Conservation (phyloP, 1,284 basidiomycete genomes). For the Cutaneotrichosporon sp. region DNA sequence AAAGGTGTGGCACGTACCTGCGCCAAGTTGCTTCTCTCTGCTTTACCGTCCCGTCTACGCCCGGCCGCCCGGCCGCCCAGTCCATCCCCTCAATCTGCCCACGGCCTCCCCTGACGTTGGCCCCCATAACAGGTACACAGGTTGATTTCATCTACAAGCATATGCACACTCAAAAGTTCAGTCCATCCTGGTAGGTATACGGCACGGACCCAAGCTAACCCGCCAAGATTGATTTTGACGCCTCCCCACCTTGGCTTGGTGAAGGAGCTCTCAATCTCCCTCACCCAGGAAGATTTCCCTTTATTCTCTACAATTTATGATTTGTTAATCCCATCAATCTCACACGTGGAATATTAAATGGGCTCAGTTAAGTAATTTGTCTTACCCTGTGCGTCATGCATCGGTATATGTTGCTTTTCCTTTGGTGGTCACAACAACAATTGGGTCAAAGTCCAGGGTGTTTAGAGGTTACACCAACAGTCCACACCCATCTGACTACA, state of each 20-base stretch:
- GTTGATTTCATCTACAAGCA: background rate
- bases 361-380: background rate
- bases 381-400: background rate
- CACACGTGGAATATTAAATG: background rate
- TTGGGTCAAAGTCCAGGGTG: background rate
- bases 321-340: background rate
- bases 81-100: background rate
- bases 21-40: constrained; percentile 1
- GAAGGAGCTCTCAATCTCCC: background rate
- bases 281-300: constrained; percentile 1
- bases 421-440: constrained; percentile 11
- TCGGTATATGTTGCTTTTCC: background rate
- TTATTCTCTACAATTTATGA: background rate
- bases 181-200: no score
- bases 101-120: background rate
- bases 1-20: background rate
- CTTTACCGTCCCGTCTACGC: background rate
- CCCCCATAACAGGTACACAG: background rate
- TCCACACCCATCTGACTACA: background rate
- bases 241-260: background rate
- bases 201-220: background rate
- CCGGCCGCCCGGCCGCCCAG: background rate
- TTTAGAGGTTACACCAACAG: no score
- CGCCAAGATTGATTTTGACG: background rate
- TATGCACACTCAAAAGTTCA: background rate